Base-by-base conservation (phyloP, 495 filamentous ascomycete genomes). In the Aspergillus coremiiformis region DNA sequence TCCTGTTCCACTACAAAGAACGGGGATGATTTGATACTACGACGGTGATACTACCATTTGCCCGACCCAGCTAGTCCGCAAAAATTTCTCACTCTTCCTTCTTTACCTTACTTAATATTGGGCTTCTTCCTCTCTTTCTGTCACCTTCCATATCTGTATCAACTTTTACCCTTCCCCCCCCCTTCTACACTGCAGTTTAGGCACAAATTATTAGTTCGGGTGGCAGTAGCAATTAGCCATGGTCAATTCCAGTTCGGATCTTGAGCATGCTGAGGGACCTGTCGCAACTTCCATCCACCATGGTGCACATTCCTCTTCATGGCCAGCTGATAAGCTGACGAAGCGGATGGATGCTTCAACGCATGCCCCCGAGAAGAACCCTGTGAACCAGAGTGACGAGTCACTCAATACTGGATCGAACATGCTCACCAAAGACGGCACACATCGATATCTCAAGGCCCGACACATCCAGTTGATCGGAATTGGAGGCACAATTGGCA, bases 401-500 rank as follows among this genome's bases (percentile, higher is more conserved):
- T 66, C 60, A 0, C 57, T 67, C 23, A 61, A 57, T 20, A 62
- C 57, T 6, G 57, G 54, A 9, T 67, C 65, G 9, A 63, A 66
- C 10, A 62, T 64, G 39, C 55, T 60, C 0, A 52, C 49, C 15
- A 62, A 65, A 30, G 78, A 81, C 49, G 66, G 68, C 37, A 82
- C 79, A 8, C 74, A 78, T 14, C 80, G 83, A 8, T 78, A 74
- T 55, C 67, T 87, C 20, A 81, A 82, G 48, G 77, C 82, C 17
- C 73, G 84, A 42, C 84, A 88, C 61, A 79, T 87, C 48, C 83
- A 87, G 57, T 68, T 90, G 49, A 89, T 89, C 47, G 85, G 82
- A 35, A 83, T 89, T 56, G 86, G 86, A 32, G 86, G 86, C 29
- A 83, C 81, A 29, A 90, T 89, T 60, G 86, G 87, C n/a, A 90